A percentile compares a stretch with the other conserved stretches of the same genome.
These are phyloP conservation scores for Globomyces sp. DNA, from an alignment of 371 early-diverging fungal genomes.

Conservation along the genomic window DNA sequence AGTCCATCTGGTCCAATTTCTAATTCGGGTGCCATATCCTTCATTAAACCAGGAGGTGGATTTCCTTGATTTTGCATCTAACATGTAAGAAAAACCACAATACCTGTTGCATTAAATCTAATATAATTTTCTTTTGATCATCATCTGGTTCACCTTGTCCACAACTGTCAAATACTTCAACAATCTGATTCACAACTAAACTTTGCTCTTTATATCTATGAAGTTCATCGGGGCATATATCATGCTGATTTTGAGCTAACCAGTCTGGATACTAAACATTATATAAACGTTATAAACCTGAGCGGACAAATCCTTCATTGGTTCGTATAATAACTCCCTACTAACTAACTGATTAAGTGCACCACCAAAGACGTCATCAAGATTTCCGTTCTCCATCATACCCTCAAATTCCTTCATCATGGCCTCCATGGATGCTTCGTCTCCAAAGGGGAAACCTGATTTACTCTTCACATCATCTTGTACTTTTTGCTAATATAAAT, in stretches of 20 bases:
- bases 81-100: too few species aligned
- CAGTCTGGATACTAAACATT: conserved; percentile 75
- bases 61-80: conserved; percentile 94
- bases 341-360: conserved; percentile 90
- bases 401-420: conserved; percentile 89
- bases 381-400: conserved; percentile 71
- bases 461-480: conserved; percentile 41
- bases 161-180: conserved; percentile 69
- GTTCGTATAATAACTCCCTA: conserved; percentile 90
- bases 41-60: conserved; percentile 85
- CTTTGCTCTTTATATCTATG: conserved; percentile 74
- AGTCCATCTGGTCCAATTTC: conserved; percentile 72
- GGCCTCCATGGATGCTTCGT: conserved; percentile 65
- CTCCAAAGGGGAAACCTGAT: conserved; percentile 36
- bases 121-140: conserved; percentile 65
- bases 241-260: conserved; percentile 70
- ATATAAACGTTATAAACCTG: too few species aligned
- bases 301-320: conserved; percentile 79
- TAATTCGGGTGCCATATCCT: conserved; percentile 86
- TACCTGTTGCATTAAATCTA: conserved; percentile 87
- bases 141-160: conserved; percentile 57
- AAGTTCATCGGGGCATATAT: conserved; percentile 63
- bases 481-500: conserved; percentile 33
- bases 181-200: conserved; percentile 68
- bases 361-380: conserved; percentile 80